Evolutionary conservation across 169 alveolate species (phyloP).

Genomic region (Eimeria acervulina): DNA sequence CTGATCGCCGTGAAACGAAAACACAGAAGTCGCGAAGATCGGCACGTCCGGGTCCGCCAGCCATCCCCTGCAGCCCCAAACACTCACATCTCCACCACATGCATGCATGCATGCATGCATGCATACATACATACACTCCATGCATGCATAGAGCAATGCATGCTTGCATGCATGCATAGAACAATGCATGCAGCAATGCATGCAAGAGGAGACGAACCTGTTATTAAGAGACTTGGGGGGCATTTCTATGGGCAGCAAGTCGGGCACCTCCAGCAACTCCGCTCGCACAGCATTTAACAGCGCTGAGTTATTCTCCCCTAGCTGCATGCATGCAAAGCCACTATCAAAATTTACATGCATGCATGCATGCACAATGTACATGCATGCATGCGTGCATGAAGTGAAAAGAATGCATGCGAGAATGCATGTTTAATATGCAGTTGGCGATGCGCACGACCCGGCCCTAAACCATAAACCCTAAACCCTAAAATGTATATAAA

Average conservation of each 20-base stretch:
- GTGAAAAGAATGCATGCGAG: no score
- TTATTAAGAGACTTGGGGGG: conserved; percentile 49
- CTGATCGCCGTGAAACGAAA: conserved; percentile 18
- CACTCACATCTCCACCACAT: background rate
- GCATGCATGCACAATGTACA: background rate
- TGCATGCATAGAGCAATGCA: conserved; percentile 14
- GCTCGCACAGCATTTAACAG: conserved; percentile 69
- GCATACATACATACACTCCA: background rate
- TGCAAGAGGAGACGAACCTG: background rate
- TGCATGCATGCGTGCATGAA: background rate
- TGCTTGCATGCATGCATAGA: conserved; percentile 5
- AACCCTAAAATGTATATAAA: no score
- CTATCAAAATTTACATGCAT: background rate
- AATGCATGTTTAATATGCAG: no score
- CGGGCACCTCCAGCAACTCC: conserved; percentile 80
- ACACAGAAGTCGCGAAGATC: conserved; percentile 68
- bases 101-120: conserved; percentile 33
- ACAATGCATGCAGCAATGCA: background rate
- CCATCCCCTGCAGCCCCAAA: conserved; percentile 54
- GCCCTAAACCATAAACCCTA: no score
- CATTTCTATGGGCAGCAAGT: conserved; percentile 74
- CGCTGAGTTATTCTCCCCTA: conserved; percentile 66
- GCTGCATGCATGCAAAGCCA: conserved; percentile 16
- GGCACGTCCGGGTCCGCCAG: conserved; percentile 70
- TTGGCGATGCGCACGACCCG: no score